These are phyloP conservation scores for Decorospora gaudefroyi DNA, from an alignment of 2,329 filamentous ascomycete genomes.

Conservation along the genomic window DNA sequence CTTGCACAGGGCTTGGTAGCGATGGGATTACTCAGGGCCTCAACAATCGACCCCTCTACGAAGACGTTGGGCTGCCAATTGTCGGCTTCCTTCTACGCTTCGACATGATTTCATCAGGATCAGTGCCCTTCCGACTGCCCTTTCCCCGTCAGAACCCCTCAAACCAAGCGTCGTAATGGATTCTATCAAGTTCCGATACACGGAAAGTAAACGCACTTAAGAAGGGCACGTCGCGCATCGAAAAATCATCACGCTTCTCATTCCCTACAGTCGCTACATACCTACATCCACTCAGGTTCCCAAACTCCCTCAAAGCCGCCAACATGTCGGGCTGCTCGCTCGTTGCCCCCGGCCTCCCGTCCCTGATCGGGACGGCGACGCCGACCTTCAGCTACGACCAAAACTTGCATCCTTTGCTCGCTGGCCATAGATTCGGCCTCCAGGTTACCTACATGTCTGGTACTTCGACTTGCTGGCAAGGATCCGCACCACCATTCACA, in stretches of 20 bases:
- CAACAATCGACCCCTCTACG: too few relatives aligned
- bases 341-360: slow-evolving; percentile 11
- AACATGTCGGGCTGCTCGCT: slow-evolving; percentile 21
- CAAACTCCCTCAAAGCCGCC: not conserved
- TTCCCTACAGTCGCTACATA: not conserved
- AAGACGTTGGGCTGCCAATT: too few relatives aligned
- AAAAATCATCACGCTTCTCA: not conserved
- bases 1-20: too few relatives aligned
- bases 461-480: slow-evolving; percentile 13
- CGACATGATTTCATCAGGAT: too few relatives aligned
- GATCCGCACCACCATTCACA: slow-evolving; percentile 13
- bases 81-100: too few relatives aligned
- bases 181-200: too few relatives aligned
- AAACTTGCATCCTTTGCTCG: not conserved
- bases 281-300: not conserved
- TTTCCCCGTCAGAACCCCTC: too few relatives aligned
- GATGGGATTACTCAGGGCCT: too few relatives aligned
- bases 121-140: too few relatives aligned
- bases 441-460: slow-evolving; percentile 20
- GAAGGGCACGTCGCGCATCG: too few relatives aligned
- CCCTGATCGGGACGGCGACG: slow-evolving; percentile 7
- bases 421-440: slow-evolving; percentile 15
- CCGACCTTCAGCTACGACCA: slow-evolving; percentile 20
- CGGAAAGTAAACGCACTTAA: too few relatives aligned
- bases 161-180: too few relatives aligned